Percentiles rank a stretch among this genome's conserved stretches.
Evolutionary conservation across 2,329 filamentous ascomycete species (phyloP).

Genomic region (Lojkania enalia): DNA sequence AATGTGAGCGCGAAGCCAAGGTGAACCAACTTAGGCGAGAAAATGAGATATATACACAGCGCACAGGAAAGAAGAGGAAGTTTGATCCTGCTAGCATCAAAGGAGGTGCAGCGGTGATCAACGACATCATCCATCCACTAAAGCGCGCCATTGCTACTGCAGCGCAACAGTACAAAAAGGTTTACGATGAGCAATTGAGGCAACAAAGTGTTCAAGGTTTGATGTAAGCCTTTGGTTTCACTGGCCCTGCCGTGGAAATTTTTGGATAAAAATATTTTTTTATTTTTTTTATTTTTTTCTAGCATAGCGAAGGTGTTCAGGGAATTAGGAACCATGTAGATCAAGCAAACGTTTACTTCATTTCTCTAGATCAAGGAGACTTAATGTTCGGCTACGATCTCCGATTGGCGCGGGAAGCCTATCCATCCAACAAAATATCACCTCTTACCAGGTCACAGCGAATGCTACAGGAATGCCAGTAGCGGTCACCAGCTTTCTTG

Average conservation of each 20-base stretch:
- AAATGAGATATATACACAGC: conserved; percentile 69
- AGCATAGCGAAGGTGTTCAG: conserved; percentile 40
- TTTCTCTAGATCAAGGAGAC: too few relatives aligned
- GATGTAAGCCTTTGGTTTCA: too few relatives aligned
- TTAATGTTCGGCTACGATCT: too few relatives aligned
- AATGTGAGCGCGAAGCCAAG: conserved; percentile 69
- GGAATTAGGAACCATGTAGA: conserved; percentile 3
- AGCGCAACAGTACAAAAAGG: conserved; percentile 69
- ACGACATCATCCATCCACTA: conserved; percentile 75
- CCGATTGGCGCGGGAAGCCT: too few relatives aligned
- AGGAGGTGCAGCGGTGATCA: conserved; percentile 76
- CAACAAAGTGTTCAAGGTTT: conserved; percentile 10
- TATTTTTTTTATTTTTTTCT: conserved; percentile 5
- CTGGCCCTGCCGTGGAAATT: too few relatives aligned
- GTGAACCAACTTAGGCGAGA: conserved; percentile 70
- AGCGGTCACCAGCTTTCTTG: too few relatives aligned
- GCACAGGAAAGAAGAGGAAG: conserved; percentile 72
- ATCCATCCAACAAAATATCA: too few relatives aligned
- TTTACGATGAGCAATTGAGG: conserved; percentile 62
- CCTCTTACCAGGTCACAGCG: too few relatives aligned
- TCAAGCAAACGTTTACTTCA: conserved; percentile 1
- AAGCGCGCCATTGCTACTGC: conserved; percentile 71
- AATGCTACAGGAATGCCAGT: too few relatives aligned
- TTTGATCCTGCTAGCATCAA: conserved; percentile 69
- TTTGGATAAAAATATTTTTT: too few relatives aligned